Evolutionary conservation across 805 yeast genomes (phyloP).

Genomic region (Candida awuae): DNA sequence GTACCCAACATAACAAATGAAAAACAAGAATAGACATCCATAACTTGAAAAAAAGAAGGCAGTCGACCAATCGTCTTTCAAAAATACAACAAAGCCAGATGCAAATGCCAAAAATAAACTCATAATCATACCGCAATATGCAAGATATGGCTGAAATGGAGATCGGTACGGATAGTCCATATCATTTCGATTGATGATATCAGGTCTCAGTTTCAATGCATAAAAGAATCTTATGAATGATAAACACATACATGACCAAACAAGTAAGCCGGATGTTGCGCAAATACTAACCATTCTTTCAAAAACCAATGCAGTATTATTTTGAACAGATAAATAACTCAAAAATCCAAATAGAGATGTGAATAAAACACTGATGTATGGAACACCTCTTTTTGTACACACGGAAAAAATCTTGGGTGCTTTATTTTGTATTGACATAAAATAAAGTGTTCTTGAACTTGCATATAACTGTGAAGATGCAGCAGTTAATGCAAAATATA

Average conservation of each 20-base stretch:
- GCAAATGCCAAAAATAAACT: slow-evolving; percentile 35
- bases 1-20: slow-evolving; percentile 38
- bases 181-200: slow-evolving; percentile 46
- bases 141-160: slow-evolving; percentile 48
- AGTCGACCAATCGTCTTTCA: slow-evolving; percentile 41
- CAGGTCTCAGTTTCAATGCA: slow-evolving; percentile 48
- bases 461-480: slow-evolving; percentile 52
- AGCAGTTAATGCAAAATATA: slow-evolving; percentile 49
- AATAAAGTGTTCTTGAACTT: slow-evolving; percentile 52
- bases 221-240: slow-evolving; percentile 46
- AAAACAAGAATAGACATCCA: slow-evolving; percentile 41
- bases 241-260: slow-evolving; percentile 66
- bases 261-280: slow-evolving; percentile 67
- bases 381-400: slow-evolving; percentile 63
- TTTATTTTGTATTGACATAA: slow-evolving; percentile 45
- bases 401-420: slow-evolving; percentile 54
- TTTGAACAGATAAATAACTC: slow-evolving; percentile 52
- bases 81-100: slow-evolving; percentile 46
- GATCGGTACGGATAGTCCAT: slow-evolving; percentile 48
- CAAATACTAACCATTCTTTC: slow-evolving; percentile 59
- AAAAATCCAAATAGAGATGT: slow-evolving; percentile 54
- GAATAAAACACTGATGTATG: slow-evolving; percentile 59
- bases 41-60: slow-evolving; percentile 46
- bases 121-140: slow-evolving; percentile 40
- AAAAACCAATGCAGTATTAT: slow-evolving; percentile 53